Evolutionary conservation across 2,329 filamentous ascomycete genomes (phyloP).

Genomic region (Ascochyta clinopodiicola): DNA sequence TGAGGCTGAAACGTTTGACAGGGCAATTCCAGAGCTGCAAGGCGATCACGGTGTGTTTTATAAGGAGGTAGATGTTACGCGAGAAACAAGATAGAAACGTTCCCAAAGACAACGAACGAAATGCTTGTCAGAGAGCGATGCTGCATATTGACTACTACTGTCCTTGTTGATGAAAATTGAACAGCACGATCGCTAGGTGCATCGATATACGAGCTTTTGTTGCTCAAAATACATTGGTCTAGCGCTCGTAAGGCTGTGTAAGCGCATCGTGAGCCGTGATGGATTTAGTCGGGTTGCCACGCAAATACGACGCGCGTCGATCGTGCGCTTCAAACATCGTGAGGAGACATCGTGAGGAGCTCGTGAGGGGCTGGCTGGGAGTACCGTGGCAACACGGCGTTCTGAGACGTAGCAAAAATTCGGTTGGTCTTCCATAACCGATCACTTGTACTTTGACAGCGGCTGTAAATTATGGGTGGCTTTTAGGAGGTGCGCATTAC

Average conservation of each 20-base stretch:
- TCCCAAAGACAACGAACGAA: not conserved
- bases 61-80: not conserved
- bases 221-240: conserved; percentile 16
- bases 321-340: conserved; percentile 20
- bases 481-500: conserved; percentile 8
- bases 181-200: not conserved
- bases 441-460: conserved; percentile 20
- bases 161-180: not conserved
- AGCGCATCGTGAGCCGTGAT: conserved; percentile 20
- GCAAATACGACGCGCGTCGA: conserved; percentile 37
- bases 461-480: conserved; percentile 13
- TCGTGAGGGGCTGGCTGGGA: conserved; percentile 9
- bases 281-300: conserved; percentile 29
- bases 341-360: conserved; percentile 23
- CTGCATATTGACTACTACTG: not conserved
- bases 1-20: conserved; percentile 1
- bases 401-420: conserved; percentile 14
- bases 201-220: conserved; percentile 5
- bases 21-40: not conserved
- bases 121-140: not conserved
- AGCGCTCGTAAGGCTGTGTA: conserved; percentile 21
- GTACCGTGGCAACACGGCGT: not conserved
- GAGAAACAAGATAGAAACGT: not conserved
- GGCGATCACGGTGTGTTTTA: not conserved
- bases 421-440: conserved; percentile 5